Base-by-base conservation (phyloP, 2,329 filamentous ascomycete genomes). In the Fusarium annulatum region DNA sequence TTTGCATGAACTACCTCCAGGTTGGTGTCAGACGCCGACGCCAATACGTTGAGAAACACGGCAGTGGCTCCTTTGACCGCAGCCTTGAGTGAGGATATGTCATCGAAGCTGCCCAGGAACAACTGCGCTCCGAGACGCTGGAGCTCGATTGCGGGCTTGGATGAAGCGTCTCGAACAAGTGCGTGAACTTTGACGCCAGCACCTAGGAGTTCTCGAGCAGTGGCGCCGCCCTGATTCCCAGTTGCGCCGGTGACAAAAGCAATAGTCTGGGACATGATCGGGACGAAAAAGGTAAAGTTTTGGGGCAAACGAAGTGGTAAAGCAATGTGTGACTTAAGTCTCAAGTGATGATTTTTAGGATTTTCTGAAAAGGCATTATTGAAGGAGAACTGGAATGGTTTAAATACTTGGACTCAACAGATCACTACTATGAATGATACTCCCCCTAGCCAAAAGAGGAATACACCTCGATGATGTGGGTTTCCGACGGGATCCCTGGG, bases 271-370 rank as follows among this genome's bases (percentile, higher is more conserved):
- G 55, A 46, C 55, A 58, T 58, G 3, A 10, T n/a, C 6, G 30
- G 16, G 21, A 55, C 30, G 14, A 3, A 5, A n/a, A n/a, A 41
- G 23, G 2, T 18, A 3, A 10, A 12, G 12, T 9, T 9, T 41
- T 30, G 4, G 7, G 3, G 7, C 9, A n/a, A 18, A 30, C 10
- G 3, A 38, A 38, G 2, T 11, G 18, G 4, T 30, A 21, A 23
- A 23, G 3, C 5, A 11, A 12, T 12, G 9, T 2, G 10, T 1
- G 19, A n/a, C 0, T 15, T 30, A 5, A 55, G 3, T 3, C 10
- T 18, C 14, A 6, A n/a, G 23, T 16, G 26, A 9, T 1, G 3
- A 28, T 0, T 48, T 15, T 48, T 30, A 3, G 19, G 4, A 9
- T 5, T 30, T n/a, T 30, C 14, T n/a, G n/a, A n/a, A n/a, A n/a